phyloP scores from a whole-genome alignment of 2,329 filamentous ascomycete species.

The Monosporascus ibericus region DNA sequence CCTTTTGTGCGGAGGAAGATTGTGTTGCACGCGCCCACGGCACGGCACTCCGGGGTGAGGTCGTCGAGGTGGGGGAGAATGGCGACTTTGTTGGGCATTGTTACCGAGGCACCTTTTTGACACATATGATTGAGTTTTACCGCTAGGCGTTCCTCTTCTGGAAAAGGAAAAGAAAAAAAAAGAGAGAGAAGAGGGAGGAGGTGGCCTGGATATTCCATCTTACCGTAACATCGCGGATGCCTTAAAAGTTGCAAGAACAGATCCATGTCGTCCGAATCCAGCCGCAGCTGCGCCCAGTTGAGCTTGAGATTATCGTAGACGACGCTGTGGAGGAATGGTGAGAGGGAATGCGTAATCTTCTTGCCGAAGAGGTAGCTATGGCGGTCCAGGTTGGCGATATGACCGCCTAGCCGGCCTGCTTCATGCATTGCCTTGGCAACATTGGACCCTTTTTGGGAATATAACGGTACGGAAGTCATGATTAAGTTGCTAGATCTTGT shows the following conservation, averaged over 20 bases:
- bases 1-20: constrained; percentile 55
- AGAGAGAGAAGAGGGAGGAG: no score
- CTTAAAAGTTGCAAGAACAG: constrained; percentile 45
- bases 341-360: constrained; percentile 49
- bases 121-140: neutral
- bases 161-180: no score
- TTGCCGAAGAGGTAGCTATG: constrained; percentile 53
- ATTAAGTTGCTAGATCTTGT: no score
- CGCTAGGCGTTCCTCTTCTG: no score
- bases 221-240: constrained; percentile 57
- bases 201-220: constrained; percentile 4
- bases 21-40: constrained; percentile 76
- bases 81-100: constrained; percentile 78
- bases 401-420: neutral
- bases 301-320: constrained; percentile 46
- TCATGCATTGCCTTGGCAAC: neutral
- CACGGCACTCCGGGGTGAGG: constrained; percentile 64
- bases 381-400: constrained; percentile 25
- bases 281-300: constrained; percentile 45
- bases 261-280: constrained; percentile 45
- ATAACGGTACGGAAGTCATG: no score
- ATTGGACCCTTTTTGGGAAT: no score
- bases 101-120: constrained; percentile 59
- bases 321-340: constrained; percentile 47
- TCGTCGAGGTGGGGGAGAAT: constrained; percentile 70